Conservation (phyloP, 2,329 filamentous ascomycete genomes). For the Amesomyces nigricolor region DNA sequence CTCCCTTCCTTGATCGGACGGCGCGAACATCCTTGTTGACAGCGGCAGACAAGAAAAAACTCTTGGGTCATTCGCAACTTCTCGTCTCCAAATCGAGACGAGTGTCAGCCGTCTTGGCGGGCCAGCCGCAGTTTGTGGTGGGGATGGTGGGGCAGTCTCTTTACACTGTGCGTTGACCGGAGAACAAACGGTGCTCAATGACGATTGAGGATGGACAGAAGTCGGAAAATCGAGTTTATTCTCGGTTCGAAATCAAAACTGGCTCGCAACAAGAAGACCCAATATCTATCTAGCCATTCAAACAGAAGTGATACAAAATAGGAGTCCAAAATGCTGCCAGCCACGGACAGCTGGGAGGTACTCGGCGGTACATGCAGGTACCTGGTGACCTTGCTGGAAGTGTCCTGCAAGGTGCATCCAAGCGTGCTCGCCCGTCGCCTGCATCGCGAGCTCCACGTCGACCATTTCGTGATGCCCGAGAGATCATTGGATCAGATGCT, state of each 20-base stretch:
- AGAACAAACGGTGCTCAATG: neutral
- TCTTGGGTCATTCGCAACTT: conserved; percentile 10
- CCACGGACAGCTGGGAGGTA: neutral
- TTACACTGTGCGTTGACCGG: neutral
- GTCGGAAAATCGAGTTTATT: no score
- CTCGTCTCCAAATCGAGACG: conserved; percentile 4
- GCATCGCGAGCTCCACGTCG: conserved; percentile 6
- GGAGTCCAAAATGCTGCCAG: neutral
- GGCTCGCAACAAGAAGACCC: no score
- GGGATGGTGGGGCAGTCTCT: conserved; percentile 5
- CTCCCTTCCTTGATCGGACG: neutral
- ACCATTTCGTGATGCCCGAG: neutral
- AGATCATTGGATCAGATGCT: conserved; percentile 12
- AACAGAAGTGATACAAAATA: no score
- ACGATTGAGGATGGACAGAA: no score
- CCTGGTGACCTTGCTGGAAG: neutral
- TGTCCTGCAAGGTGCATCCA: neutral
- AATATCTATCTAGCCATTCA: no score
- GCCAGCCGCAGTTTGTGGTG: conserved; percentile 3
- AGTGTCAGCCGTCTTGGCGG: neutral
- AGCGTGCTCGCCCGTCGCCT: neutral
- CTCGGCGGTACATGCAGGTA: neutral
- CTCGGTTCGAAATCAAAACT: no score
- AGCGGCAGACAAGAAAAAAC: neutral
- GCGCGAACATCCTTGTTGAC: neutral